Base-by-base conservation (phyloP, 2,329 filamentous ascomycete species). In the Epichloe scottii region DNA sequence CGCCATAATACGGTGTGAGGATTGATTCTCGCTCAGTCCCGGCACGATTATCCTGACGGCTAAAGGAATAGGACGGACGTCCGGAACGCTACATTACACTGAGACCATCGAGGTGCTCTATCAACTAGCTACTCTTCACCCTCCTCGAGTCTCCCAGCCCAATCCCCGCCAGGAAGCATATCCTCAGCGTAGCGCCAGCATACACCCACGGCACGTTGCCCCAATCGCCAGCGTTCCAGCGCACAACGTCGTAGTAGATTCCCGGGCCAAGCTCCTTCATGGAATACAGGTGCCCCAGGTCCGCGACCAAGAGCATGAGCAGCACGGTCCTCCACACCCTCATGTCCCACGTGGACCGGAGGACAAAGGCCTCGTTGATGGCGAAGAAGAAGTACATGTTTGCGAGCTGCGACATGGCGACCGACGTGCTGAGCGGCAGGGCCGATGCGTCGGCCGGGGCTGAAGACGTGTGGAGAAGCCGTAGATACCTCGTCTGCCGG, bases 361-460 rank as follows among this genome's bases (percentile, higher is more conserved):
- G 74, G 12, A 91, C 82, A 23, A 89, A 68, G 2, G 84, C 85
- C 68, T 93, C 86, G 68, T 85, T 88, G 60, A 91, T 67, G 51
- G 84, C 80, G 65, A 90, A 87, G 39, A 90, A 66, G 68, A 30
- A 30, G 26, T 90, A 91, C 55, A 90, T 72, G 66, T 89, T 90
- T 42, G 84, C 84, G 34, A 91, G 76, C 68, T 91, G 87, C 17
- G 81, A 80, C 59, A 90, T 72, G 40, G 81, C 80, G 53, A 89
- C 79, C 10, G 78, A 76, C 1, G 84, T 85, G 40, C 74, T 76
- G 37, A 76, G 68, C 1, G 84, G 79, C 6, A 83, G 65, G 23
- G 66, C 58, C 1, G 48, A 47, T 14, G 39, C 38, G 38, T 49
- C 47, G 23, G 63, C 45, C 2, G 56, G 68, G 55, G 52, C 71